Evolutionary conservation across 2,329 filamentous ascomycete species (phyloP), one percentile per base, ranked within the genome.

Genomic region (Ceratocystis cacaofunesta): DNA sequence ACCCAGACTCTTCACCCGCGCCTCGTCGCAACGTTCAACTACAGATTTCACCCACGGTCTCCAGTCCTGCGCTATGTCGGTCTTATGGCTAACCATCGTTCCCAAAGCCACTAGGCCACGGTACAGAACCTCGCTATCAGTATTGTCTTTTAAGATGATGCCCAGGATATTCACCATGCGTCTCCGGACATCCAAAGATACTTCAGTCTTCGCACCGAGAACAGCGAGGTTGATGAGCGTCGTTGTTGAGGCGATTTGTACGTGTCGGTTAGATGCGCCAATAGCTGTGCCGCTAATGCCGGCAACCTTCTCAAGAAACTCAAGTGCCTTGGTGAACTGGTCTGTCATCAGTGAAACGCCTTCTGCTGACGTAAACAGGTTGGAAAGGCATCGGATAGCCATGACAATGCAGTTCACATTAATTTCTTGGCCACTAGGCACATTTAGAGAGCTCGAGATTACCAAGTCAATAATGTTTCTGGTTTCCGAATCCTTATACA

Each of bases 341-440:
- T 86, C 83, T 55, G 83, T 80, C 5, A 85, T 83, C 2, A 90
- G 76, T 58, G 78, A 77, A 25, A 89, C 84, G 17, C 94, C 94
- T 66, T 86, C 80, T 0, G 83, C 77, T 0, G 89, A 89, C 68
- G 84, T 82, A 72, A 96, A 96, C 6, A 96, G 78, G 70, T 99
- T 99, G 36, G 85, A 86, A 61, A 97, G 80, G 15, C 87, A 83
- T 3, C 94, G 88, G 12, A 90, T 79, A 0, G 87, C 86, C 79
- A 99, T 88, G 87, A 97, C 96, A 10, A 85, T 83, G 69, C 90
- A 90, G 74, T 96, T 96, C 64, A 86, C 81, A 46, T 85, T 85
- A 0, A 87, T 78, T 1, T 83, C 79, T 0, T 81, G 76, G 3
- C 76, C 74, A 7, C 84, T 80, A 75, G 83, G 55, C 73, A 75